Evolutionary conservation across 2,329 filamentous ascomycete genomes (phyloP).

Genomic region (Cyanodermella asteris): DNA sequence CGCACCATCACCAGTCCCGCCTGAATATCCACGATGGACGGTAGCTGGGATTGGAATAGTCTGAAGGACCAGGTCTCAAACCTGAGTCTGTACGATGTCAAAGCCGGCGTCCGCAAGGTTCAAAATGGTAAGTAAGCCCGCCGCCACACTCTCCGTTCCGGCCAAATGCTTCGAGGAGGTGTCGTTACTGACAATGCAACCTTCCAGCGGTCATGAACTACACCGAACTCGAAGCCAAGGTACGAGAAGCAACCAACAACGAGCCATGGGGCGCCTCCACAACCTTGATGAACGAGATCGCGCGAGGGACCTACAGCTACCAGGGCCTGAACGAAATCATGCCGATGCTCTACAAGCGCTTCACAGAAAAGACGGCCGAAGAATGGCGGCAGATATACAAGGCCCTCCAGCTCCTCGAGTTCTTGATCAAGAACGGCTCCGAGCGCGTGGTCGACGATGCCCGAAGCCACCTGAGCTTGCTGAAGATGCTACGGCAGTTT

Average conservation of each 20-base stretch:
- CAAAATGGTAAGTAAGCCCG: conserved; percentile 57
- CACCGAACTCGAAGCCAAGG: conserved; percentile 71
- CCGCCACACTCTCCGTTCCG: conserved; percentile 1
- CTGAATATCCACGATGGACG: conserved; percentile 6
- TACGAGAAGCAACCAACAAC: conserved; percentile 92
- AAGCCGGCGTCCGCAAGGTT: conserved; percentile 82
- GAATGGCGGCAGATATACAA: conserved; percentile 99
- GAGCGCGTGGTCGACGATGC: conserved; percentile 96
- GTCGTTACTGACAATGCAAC: conserved; percentile 8
- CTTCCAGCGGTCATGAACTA: conserved; percentile 81
- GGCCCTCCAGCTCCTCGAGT: conserved; percentile 85
- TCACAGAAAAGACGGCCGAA: conserved; percentile 93
- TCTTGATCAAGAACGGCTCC: conserved; percentile 93
- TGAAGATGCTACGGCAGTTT: conserved; percentile 97
- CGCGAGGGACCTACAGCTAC: conserved; percentile 96
- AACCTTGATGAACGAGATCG: conserved; percentile 89
- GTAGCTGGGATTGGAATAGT: conserved; percentile 65
- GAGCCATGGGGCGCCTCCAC: conserved; percentile 85
- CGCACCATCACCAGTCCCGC: conserved; percentile 1
- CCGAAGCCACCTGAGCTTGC: conserved; percentile 74
- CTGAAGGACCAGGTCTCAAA: conserved; percentile 76
- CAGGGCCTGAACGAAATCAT: conserved; percentile 93
- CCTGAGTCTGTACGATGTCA: conserved; percentile 83
- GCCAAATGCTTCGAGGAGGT: conserved; percentile 1
- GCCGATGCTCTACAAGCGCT: conserved; percentile 99